Evolutionary conservation across 768 basidiomycete genomes (phyloP), one percentile per base, ranked within the genome.

Genomic region (Ephemerocybe angulata): DNA sequence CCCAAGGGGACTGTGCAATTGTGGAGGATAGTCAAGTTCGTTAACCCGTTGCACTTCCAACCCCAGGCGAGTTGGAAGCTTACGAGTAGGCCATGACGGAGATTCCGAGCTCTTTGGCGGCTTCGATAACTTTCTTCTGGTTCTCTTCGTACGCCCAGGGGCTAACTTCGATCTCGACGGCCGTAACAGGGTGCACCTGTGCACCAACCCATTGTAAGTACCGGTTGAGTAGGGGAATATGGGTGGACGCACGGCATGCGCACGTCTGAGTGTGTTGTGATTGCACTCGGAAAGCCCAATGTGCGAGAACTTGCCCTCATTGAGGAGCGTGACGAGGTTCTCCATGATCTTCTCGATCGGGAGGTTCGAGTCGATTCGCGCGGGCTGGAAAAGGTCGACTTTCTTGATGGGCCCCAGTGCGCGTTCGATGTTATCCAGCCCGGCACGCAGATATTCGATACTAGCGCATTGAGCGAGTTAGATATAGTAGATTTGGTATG

Each of bases 141-240:
- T 82, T 73, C 21, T 73, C 70, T 56, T 82, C 81, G 50, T 82
- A 83, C 1, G 78, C 73, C 76, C 82, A 86, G 2, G 81, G 76
- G 60, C 82, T 85, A 37, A 85, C 69, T 65, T 89, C 88, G 49
- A 87, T 85, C 64, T 89, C 86, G 8, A 84, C 81, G 12, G 79
- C 72, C 13, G 80, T 73, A 55, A 87, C 76, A 1, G 80, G 82
- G 42, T 78, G 72, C 10, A 85, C 70, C 79, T 84, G n/a, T n/a
- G n/a, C n/a, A n/a, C n/a, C n/a, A n/a, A n/a, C n/a, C n/a, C n/a
- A n/a, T n/a, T n/a, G n/a, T n/a, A n/a, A n/a, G n/a, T n/a, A n/a
- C n/a, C n/a, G n/a, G n/a, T n/a, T n/a, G n/a, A n/a, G n/a, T n/a
- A n/a, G n/a, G n/a, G n/a, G n/a, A n/a, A n/a, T n/a, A n/a, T n/a